A percentile compares a stretch with the other conserved stretches of the same genome.
These are phyloP conservation scores for Globisporangium cederbergense DNA, from an alignment of 352 stramenopile species.

Conservation along the genomic window DNA sequence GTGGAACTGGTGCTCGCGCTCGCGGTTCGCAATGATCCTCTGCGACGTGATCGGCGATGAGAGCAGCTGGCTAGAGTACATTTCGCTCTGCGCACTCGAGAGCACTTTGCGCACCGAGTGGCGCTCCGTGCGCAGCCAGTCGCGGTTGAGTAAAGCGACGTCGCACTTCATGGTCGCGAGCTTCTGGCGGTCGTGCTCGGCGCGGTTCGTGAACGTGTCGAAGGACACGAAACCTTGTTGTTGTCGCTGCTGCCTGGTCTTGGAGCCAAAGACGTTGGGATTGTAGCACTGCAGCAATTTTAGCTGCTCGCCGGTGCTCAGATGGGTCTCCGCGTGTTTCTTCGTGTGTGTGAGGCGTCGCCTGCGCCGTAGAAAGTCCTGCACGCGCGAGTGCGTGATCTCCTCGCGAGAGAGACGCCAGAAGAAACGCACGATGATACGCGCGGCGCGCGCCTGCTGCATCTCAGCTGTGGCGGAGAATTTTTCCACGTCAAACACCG, in stretches of 20 bases:
- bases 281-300: constrained; percentile 64
- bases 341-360: constrained; percentile 22
- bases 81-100: not conserved
- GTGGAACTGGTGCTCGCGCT: constrained; percentile 15
- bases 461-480: constrained; percentile 17
- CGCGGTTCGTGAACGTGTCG: constrained; percentile 1
- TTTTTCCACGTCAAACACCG: constrained; percentile 2
- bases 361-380: constrained; percentile 29
- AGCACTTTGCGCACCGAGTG: not conserved
- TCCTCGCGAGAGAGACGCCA: constrained; percentile 31
- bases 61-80: constrained; percentile 12
- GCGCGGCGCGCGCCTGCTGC: constrained; percentile 34
- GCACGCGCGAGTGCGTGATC: constrained; percentile 21
- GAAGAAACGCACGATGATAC: constrained; percentile 65
- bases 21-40: constrained; percentile 12
- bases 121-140: constrained; percentile 13
- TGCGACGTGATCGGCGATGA: constrained; percentile 10
- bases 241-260: not conserved
- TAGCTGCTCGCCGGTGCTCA: constrained; percentile 45
- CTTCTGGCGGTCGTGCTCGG: constrained; percentile 4
- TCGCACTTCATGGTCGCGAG: constrained; percentile 14
- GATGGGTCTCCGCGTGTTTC: constrained; percentile 15
- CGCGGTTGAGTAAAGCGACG: constrained; percentile 9
- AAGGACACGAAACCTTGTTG: constrained; percentile 4
- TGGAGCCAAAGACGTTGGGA: constrained; percentile 30